phyloP scores from a whole-genome alignment of 768 basidiomycete genomes.

The Mycena capillaripes region DNA sequence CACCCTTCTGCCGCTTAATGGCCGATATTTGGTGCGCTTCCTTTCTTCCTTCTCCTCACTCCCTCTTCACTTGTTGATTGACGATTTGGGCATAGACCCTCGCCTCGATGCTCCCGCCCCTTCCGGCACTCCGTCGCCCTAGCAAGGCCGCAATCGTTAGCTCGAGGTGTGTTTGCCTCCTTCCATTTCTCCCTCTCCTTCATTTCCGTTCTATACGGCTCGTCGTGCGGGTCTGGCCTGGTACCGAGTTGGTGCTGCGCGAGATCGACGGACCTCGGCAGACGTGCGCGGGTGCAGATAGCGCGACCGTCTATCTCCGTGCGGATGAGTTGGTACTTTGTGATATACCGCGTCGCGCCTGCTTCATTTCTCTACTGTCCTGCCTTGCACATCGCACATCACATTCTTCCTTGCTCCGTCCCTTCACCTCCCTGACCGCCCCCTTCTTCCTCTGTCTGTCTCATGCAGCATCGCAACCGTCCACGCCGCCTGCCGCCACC shows the following conservation, averaged over 20 bases:
- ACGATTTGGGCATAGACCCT: not conserved
- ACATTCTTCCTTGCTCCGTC: not conserved
- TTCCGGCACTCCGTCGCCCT: not conserved
- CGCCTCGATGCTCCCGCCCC: not conserved
- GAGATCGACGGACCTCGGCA: too few relatives aligned
- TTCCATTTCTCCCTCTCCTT: not conserved
- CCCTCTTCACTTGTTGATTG: not conserved
- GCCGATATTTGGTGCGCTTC: not conserved
- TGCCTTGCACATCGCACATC: too few relatives aligned
- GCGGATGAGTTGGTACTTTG: too few relatives aligned
- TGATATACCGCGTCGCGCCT: too few relatives aligned
- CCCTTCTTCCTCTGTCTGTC: too few relatives aligned
- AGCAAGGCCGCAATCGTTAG: not conserved
- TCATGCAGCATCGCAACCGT: conserved; percentile 69
- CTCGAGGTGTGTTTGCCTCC: not conserved
- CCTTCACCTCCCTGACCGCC: not conserved
- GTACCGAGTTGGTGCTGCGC: too few relatives aligned
- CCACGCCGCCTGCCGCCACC: conserved; percentile 70
- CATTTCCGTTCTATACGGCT: too few relatives aligned
- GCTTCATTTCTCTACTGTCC: too few relatives aligned
- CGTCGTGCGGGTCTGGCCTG: too few relatives aligned
- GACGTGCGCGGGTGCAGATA: too few relatives aligned
- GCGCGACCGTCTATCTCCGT: too few relatives aligned
- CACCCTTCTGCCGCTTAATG: not conserved
- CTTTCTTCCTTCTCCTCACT: not conserved